A percentile compares a stretch with the other conserved stretches of the same genome.
These are phyloP conservation scores for Sporothrix euskadiensis DNA, from an alignment of 2,329 filamentous ascomycete genomes.

Conservation along the genomic window DNA sequence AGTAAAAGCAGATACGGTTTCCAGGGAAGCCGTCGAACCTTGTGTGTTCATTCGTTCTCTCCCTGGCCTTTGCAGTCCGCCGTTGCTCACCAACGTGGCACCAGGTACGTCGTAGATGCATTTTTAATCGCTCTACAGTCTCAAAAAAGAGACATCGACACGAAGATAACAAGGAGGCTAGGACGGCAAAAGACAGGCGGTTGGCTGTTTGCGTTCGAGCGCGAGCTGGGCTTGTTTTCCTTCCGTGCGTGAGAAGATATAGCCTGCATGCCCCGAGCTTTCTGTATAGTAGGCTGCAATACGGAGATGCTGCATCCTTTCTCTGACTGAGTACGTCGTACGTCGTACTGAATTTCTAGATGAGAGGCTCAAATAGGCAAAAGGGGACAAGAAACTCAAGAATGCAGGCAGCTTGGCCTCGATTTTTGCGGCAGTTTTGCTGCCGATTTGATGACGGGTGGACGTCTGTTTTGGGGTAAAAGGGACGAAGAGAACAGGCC, in stretches of 20 bases:
- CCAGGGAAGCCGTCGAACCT: neutral
- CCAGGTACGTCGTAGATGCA: slow-evolving; percentile 14
- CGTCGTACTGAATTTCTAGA: neutral
- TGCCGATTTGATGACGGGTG: neutral
- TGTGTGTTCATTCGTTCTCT: neutral
- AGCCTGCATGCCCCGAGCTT: neutral
- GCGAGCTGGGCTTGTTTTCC: neutral
- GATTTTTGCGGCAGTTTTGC: neutral
- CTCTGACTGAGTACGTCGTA: neutral
- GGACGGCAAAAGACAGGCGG: neutral
- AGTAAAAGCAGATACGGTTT: neutral
- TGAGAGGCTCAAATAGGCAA: slow-evolving; percentile 3
- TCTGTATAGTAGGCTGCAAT: neutral
- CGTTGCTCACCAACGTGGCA: neutral
- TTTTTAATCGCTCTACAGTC: neutral
- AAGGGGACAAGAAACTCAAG: neutral
- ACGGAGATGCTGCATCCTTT: neutral
- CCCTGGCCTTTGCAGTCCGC: neutral
- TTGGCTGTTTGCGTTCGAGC: neutral
- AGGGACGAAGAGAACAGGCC: neutral
- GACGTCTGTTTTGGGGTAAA: neutral
- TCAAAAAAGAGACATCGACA: neutral
- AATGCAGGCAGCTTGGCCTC: neutral
- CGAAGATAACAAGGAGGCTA: neutral
- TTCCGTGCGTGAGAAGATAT: slow-evolving; percentile 5